Conservation (phyloP, 2,329 filamentous ascomycete species). For the Ophiostoma himal-ulmi region DNA sequence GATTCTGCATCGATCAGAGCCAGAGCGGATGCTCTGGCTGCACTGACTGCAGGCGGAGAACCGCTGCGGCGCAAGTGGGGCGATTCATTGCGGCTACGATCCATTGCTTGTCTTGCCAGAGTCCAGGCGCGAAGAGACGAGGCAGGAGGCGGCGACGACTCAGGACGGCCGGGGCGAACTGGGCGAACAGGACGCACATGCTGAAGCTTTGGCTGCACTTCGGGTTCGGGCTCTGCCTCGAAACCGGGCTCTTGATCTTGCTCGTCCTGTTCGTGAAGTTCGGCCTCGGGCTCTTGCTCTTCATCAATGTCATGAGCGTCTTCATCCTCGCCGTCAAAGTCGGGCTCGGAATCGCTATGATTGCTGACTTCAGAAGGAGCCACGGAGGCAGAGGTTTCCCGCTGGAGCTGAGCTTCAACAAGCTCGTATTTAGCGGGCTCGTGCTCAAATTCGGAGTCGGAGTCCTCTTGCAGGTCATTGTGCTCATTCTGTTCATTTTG, state of each 20-base stretch:
- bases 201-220: background rate
- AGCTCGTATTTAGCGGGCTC: constrained; percentile 10
- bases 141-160: background rate
- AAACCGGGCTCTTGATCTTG: constrained; percentile 1
- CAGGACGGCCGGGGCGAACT: background rate
- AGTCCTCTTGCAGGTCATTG: background rate
- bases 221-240: background rate
- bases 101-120: background rate
- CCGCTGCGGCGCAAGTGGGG: background rate
- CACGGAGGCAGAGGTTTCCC: background rate
- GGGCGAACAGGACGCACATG: background rate
- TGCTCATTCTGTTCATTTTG: background rate
- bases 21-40: background rate
- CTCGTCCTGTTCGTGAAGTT: background rate
- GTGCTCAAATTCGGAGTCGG: constrained; percentile 6
- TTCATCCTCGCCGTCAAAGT: background rate
- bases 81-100: background rate
- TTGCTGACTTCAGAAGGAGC: background rate
- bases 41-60: constrained; percentile 3
- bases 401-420: constrained; percentile 11
- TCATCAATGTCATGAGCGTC: background rate
- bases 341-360: background rate
- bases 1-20: background rate
- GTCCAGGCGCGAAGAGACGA: background rate
- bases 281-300: background rate